Conservation (phyloP, 805 yeast genomes). For the Wickerhamiella spandovensis region DNA sequence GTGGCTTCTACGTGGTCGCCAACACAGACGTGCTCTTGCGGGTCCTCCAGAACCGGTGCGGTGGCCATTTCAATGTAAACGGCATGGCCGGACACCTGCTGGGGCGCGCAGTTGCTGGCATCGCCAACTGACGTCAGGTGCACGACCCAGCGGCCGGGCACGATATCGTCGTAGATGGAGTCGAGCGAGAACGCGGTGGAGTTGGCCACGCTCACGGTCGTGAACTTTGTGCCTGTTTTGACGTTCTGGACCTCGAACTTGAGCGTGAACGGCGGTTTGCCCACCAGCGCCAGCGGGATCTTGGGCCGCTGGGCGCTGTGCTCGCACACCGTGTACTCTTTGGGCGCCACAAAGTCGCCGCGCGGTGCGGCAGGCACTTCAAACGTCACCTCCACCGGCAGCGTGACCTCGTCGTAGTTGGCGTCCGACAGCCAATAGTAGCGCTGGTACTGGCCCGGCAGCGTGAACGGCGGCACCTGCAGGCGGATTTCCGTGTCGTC, state of each 20-base stretch:
- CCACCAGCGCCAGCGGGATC: constrained; percentile 42
- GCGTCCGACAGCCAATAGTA: constrained; percentile 16
- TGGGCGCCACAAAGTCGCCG: constrained; percentile 37
- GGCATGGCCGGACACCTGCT: neutral
- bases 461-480: neutral
- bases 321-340: constrained; percentile 39
- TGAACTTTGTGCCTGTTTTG: constrained; percentile 39
- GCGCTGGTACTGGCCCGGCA: constrained; percentile 11
- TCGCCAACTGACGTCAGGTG: constrained; percentile 36
- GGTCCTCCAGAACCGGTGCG: neutral
- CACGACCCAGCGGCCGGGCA: constrained; percentile 34
- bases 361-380: constrained; percentile 24
- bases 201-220: constrained; percentile 20
- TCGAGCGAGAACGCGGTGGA: neutral
- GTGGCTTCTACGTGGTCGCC: constrained; percentile 79
- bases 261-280: constrained; percentile 49
- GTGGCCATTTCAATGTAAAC: neutral
- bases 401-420: constrained; percentile 5
- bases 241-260: constrained; percentile 49
- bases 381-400: neutral
- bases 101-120: neutral
- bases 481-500: neutral
- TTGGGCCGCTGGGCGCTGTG: constrained; percentile 26
- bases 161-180: neutral
- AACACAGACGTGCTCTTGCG: constrained; percentile 56